Percentiles rank a stretch among this genome's conserved stretches.
phyloP scores from a whole-genome alignment of 257 asterid species.

The Primulina tabacum region DNA sequence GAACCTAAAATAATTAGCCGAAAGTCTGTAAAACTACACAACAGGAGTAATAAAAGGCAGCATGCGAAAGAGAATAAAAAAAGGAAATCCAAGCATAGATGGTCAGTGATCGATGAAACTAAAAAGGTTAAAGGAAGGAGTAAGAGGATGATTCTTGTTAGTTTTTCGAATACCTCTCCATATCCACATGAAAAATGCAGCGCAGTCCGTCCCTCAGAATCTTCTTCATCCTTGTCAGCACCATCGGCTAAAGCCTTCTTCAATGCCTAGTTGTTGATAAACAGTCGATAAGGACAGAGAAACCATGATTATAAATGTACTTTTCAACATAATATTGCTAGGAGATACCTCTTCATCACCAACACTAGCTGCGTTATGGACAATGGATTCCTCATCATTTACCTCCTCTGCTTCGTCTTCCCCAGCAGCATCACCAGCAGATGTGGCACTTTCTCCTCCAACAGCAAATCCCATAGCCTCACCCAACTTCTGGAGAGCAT shows the following conservation, averaged over 20 bases:
- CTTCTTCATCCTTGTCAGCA: constrained; percentile 96
- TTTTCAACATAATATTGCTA: neutral
- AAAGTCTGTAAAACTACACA: neutral
- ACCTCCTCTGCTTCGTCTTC: constrained; percentile 21
- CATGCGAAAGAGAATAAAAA: neutral
- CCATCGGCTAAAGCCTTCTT: constrained; percentile 79
- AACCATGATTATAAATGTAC: no score
- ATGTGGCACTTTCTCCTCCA: constrained; percentile 41
- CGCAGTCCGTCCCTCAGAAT: constrained; percentile 98
- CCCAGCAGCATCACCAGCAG: constrained; percentile 38
- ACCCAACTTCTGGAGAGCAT: constrained; percentile 59
- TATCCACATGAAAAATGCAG: constrained; percentile 98
- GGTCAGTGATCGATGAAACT: constrained; percentile 2
- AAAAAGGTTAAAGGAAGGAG: neutral
- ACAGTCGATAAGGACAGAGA: neutral
- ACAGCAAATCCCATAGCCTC: constrained; percentile 68
- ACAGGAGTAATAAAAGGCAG: neutral
- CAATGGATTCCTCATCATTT: constrained; percentile 25
- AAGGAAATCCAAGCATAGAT: neutral
- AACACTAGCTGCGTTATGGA: constrained; percentile 25
- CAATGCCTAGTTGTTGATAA: constrained; percentile 54
- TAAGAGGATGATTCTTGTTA: neutral
- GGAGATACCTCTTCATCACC: constrained; percentile 18
- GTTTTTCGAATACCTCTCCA: constrained; percentile 68
- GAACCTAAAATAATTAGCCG: constrained; percentile 1